Conservation (phyloP, 345 rosid species). For the Mercurialis annua region DNA sequence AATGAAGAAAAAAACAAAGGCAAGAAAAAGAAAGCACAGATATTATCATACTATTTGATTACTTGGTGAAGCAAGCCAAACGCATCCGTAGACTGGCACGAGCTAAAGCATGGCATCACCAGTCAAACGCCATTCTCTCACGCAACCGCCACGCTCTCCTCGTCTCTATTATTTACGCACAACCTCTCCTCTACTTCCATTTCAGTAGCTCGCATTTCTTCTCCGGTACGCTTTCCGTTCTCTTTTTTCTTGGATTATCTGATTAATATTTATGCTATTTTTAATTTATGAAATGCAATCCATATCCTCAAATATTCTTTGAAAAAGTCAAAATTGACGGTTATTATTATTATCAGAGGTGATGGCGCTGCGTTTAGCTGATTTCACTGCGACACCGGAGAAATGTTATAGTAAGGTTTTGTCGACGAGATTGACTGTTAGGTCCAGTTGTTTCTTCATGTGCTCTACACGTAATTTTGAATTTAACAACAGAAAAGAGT, state of each 20-base stretch:
- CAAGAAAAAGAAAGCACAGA: too few relatives aligned
- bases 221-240: background rate
- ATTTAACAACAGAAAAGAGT: slow-evolving; percentile 18
- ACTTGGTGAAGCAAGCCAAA: slow-evolving; percentile 8
- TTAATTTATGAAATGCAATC: too few relatives aligned
- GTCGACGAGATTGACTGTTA: slow-evolving; percentile 30
- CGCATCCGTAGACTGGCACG: slow-evolving; percentile 49
- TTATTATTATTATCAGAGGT: slow-evolving; percentile 11
- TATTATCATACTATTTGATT: too few relatives aligned
- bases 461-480: slow-evolving; percentile 19
- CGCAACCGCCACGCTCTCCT: slow-evolving; percentile 65
- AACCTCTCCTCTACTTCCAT: too few relatives aligned
- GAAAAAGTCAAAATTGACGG: too few relatives aligned
- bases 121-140: slow-evolving; percentile 44
- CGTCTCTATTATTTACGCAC: slow-evolving; percentile 30
- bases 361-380: slow-evolving; percentile 58
- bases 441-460: slow-evolving; percentile 16
- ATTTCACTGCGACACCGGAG: slow-evolving; percentile 36
- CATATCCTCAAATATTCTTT: background rate
- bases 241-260: too few relatives aligned
- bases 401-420: slow-evolving; percentile 28
- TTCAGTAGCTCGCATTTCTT: too few relatives aligned
- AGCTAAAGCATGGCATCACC: slow-evolving; percentile 51
- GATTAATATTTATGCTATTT: too few relatives aligned
- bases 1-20: too few relatives aligned